Base-by-base conservation (phyloP, 768 basidiomycete genomes). In the Russula dissimulans region DNA sequence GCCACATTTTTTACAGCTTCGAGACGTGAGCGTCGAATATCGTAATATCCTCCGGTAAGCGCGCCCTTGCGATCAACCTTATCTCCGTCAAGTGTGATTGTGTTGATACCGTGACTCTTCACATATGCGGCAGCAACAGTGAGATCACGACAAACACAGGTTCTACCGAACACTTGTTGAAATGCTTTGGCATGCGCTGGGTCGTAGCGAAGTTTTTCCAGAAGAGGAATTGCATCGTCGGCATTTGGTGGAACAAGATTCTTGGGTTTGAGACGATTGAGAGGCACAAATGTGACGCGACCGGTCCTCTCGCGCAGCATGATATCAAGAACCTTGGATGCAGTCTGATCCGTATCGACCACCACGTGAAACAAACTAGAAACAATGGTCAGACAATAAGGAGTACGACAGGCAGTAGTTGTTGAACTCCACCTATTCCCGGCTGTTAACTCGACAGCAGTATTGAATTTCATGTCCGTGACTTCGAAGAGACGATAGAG, bases 21-120 rank as follows among this genome's bases (percentile, higher is more conserved):
- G 56, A 98, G 85, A 14, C 97, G 83, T 9, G 92, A 95, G 48
- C 91, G 79, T 11, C 91, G 84, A 29, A 93, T 78, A 71, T 98
- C 97, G 71, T 97, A 90, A 73, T 90, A 99, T 0, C 97, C 97
- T 57, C 97, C 97, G 0, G 95, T 98, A 50, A 99, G 74, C 2
- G 95, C 86, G 63, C 97, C 97, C 70, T 95, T 97, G 54, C 94
- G 82, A 71, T 99, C 97, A 55, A 95, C 94, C 69, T 92, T 93
- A 77, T 99, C 97, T 51, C 97, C 97, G 66, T 95, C 95, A 42
- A 97, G 81, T 1, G 97, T 99, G 72, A 98, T 98, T 22, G 93
- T 94, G 73, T 95, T 97, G 70, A 98, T 87, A 1, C 86, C 86
- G 69, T 98, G 94, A 67, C 86, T 89, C 71, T 95, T 89, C 52